These are phyloP conservation scores for Coemansia sp. DNA, from an alignment of 192 early-diverging fungal genomes.

Conservation along the genomic window DNA sequence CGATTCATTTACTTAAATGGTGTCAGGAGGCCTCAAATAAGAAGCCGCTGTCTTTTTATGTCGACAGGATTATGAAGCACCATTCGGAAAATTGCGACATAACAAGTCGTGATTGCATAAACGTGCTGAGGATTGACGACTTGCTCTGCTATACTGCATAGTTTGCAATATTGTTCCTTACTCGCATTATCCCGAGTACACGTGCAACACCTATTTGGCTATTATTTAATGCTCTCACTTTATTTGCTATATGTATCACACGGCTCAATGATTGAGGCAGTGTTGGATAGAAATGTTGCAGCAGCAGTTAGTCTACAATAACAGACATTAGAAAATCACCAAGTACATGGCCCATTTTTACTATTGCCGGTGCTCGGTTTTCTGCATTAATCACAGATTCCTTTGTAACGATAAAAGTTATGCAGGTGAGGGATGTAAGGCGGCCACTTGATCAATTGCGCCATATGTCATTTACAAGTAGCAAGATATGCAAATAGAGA, in stretches of 20 bases:
- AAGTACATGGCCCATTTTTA: background rate
- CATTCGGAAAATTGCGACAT: background rate
- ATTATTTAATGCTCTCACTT: background rate
- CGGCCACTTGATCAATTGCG: background rate
- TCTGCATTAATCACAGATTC: too few species aligned
- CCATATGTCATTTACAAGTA: background rate
- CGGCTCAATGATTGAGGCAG: background rate
- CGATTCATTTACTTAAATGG: background rate
- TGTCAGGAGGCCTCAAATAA: background rate
- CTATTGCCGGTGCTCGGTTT: background rate
- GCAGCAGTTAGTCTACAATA: background rate
- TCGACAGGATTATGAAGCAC: background rate
- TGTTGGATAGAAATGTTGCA: background rate
- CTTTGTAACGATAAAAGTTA: background rate
- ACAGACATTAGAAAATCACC: background rate
- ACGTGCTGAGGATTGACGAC: background rate
- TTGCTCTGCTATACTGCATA: background rate
- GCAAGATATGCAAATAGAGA: background rate
- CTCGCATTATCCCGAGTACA: background rate
- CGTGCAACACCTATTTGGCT: background rate
- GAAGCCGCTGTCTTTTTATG: background rate
- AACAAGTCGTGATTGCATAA: background rate
- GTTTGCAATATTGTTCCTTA: background rate
- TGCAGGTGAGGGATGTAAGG: background rate
- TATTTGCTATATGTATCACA: background rate